Evolutionary conservation across 805 yeast species (phyloP).

Genomic region (Wickerhamomyces chambardii): DNA sequence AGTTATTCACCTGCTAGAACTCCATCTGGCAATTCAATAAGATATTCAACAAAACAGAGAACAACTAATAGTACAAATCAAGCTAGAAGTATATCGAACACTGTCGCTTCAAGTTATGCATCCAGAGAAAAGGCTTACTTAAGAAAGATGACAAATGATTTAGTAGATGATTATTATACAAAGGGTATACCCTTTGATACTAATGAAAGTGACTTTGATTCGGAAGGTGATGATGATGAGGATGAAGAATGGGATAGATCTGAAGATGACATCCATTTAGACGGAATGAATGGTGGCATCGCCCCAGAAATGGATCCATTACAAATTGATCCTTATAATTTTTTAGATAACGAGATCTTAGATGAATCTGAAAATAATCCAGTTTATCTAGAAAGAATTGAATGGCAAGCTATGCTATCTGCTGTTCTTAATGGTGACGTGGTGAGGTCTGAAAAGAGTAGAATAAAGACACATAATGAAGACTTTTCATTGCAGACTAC

Average conservation of each 20-base stretch:
- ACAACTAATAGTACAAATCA: constrained; percentile 4
- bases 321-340: constrained; percentile 34
- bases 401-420: constrained; percentile 93
- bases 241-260: constrained; percentile 18
- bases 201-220: constrained; percentile 21
- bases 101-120: constrained; percentile 15
- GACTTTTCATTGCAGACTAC: constrained; percentile 44
- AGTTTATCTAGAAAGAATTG: constrained; percentile 63
- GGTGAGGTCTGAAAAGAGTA: constrained; percentile 80
- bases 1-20: constrained; percentile 17
- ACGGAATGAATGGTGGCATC: constrained; percentile 24
- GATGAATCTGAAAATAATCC: constrained; percentile 20
- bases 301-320: constrained; percentile 34
- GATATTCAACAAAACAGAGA: constrained; percentile 10
- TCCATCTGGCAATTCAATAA: constrained; percentile 10
- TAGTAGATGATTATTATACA: constrained; percentile 64
- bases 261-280: constrained; percentile 11
- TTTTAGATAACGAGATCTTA: constrained; percentile 10
- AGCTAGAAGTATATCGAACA: neutral
- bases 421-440: constrained; percentile 94
- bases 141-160: constrained; percentile 49
- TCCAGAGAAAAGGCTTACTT: constrained; percentile 62
- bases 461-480: constrained; percentile 44
- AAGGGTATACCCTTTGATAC: constrained; percentile 38
- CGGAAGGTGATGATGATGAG: constrained; percentile 21